A percentile compares a stretch with the other conserved stretches of the same genome.
phyloP scores from a whole-genome alignment of 2,329 filamentous ascomycete genomes.

The Botrytis hyacinthi region DNA sequence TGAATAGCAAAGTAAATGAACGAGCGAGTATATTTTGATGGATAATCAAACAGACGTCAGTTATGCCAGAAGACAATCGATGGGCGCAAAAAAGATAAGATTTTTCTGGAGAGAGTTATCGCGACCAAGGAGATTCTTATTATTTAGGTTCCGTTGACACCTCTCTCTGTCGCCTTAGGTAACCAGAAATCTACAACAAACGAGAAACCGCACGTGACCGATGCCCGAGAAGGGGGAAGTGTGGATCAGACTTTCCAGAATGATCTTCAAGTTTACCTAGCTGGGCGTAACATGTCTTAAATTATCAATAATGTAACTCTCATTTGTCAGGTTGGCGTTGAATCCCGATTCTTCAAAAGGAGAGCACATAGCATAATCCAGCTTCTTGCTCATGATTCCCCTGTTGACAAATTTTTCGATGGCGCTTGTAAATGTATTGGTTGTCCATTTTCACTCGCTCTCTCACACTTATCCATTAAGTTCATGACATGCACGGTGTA shows the following conservation, averaged over 20 bases:
- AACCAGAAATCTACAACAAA: slow-evolving; percentile 16
- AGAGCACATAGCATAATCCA: background rate
- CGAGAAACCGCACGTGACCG: background rate
- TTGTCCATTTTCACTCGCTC: background rate
- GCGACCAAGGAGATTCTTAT: slow-evolving; percentile 15
- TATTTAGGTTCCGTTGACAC: slow-evolving; percentile 13
- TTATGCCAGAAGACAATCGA: background rate
- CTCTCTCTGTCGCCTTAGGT: slow-evolving; percentile 18
- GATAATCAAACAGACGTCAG: background rate
- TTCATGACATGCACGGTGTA: background rate
- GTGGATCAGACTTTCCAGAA: slow-evolving; percentile 1
- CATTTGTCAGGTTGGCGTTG: background rate
- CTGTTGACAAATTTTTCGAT: background rate
- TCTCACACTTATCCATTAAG: background rate
- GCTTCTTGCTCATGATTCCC: background rate
- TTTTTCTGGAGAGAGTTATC: slow-evolving; percentile 18
- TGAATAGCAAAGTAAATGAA: background rate
- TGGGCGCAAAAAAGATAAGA: background rate
- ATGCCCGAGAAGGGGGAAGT: background rate
- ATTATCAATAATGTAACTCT: background rate
- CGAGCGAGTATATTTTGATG: background rate
- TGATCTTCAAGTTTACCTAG: background rate
- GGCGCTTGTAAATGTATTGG: background rate
- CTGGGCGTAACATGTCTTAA: background rate
- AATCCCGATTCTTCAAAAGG: background rate